phyloP scores from a whole-genome alignment of 805 yeast species.

The Ogataea nitratoaversa region DNA sequence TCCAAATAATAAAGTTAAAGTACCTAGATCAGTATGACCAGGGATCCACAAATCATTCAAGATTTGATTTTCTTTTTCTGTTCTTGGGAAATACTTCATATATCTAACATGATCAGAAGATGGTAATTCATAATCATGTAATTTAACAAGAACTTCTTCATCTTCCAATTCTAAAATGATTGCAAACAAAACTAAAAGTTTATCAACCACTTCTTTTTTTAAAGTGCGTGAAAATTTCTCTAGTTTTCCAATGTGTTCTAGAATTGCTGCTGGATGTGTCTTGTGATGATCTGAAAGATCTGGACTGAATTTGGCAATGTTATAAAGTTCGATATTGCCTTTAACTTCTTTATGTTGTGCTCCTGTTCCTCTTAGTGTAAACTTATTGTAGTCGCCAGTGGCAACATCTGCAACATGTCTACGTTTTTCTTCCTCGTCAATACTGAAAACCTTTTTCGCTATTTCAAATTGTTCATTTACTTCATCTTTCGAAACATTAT shows the following conservation, averaged over 20 bases:
- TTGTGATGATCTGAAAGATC: constrained; percentile 8
- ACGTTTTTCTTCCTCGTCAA: constrained; percentile 28
- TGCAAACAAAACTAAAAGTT: constrained; percentile 31
- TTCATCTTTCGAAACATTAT: constrained; percentile 26
- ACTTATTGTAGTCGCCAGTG: constrained; percentile 33
- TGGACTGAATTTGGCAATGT: constrained; percentile 32
- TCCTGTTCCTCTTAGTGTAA: constrained; percentile 30
- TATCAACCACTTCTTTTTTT: constrained; percentile 19
- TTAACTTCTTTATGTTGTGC: constrained; percentile 29
- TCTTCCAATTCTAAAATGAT: constrained; percentile 33
- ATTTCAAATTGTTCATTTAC: constrained; percentile 26
- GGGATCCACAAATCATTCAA: constrained; percentile 32
- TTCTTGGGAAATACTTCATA: constrained; percentile 31
- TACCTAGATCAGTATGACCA: constrained; percentile 36
- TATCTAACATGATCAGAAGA: constrained; percentile 33
- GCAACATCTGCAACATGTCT: constrained; percentile 27
- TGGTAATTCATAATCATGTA: constrained; percentile 30
- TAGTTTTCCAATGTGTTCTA: constrained; percentile 3
- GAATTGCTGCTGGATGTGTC: constrained; percentile 3
- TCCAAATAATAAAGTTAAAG: constrained; percentile 31
- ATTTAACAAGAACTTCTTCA: constrained; percentile 27
- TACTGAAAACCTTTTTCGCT: constrained; percentile 28
- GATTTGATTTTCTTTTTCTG: constrained; percentile 28
- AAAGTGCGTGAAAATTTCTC: constrained; percentile 3
- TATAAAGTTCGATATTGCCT: constrained; percentile 31